phyloP scores from a whole-genome alignment of 2,329 filamentous ascomycete species.

The Neoarthrinium moseri region DNA sequence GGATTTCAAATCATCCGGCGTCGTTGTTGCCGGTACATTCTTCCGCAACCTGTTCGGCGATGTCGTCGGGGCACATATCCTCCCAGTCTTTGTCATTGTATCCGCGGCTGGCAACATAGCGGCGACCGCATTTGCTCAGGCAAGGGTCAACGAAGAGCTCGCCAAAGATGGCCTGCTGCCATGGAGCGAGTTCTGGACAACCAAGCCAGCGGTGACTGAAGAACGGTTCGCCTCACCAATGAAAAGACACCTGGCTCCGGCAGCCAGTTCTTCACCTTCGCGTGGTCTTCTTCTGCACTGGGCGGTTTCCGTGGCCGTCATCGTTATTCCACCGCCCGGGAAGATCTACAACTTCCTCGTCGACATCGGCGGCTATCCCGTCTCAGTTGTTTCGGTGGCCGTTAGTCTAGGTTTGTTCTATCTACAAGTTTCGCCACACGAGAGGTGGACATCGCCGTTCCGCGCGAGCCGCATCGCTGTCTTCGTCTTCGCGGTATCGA shows the following conservation, averaged over 20 bases:
- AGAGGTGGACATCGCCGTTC: slow-evolving; percentile 29
- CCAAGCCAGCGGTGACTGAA: slow-evolving; percentile 14
- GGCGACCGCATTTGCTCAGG: slow-evolving; percentile 46
- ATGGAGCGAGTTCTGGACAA: slow-evolving; percentile 33
- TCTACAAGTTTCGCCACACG: slow-evolving; percentile 24
- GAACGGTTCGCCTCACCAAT: slow-evolving; percentile 6
- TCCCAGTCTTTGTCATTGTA: slow-evolving; percentile 44
- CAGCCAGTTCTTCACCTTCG: slow-evolving; percentile 15
- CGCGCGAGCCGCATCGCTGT: slow-evolving; percentile 26
- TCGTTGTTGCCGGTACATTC: slow-evolving; percentile 55
- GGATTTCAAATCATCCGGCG: slow-evolving; percentile 51
- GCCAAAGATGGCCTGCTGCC: slow-evolving; percentile 46
- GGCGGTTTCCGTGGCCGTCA: slow-evolving; percentile 57
- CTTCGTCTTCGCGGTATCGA: slow-evolving; percentile 27
- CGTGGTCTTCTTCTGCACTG: slow-evolving; percentile 55
- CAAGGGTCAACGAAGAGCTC: slow-evolving; percentile 45
- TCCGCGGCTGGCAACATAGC: slow-evolving; percentile 48
- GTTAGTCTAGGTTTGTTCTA: slow-evolving; percentile 32
- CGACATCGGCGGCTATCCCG: slow-evolving; percentile 35
- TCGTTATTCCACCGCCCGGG: slow-evolving; percentile 46
- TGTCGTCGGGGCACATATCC: slow-evolving; percentile 37
- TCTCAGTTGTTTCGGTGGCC: slow-evolving; percentile 32
- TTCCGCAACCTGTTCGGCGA: slow-evolving; percentile 55
- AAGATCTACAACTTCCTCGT: slow-evolving; percentile 37
- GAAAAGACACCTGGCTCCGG: background rate